These are phyloP conservation scores for Austropuccinia psidii DNA, from an alignment of 1,284 basidiomycete genomes.

Conservation along the genomic window DNA sequence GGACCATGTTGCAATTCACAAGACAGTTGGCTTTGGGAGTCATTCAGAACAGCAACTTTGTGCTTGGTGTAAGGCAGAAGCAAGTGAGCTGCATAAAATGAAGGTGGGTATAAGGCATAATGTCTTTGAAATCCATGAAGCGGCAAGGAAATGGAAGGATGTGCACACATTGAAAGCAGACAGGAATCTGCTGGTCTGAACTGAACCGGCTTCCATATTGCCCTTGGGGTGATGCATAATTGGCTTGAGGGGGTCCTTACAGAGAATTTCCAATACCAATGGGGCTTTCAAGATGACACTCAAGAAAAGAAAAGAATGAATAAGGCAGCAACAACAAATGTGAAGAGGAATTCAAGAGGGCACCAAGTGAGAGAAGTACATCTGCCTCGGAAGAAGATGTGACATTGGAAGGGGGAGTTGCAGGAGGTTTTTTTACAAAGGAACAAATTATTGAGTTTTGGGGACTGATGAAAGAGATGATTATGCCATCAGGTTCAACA, in stretches of 20 bases:
- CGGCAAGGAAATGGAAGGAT: background rate
- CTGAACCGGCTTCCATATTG: background rate
- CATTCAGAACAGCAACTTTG: background rate
- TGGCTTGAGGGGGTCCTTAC: background rate
- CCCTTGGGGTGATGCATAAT: conserved; percentile 8
- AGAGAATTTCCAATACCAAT: background rate
- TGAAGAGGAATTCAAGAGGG: no score
- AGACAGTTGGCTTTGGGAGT: background rate
- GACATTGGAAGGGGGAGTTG: background rate
- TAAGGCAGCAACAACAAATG: background rate
- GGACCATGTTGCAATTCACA: background rate
- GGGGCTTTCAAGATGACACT: conserved; percentile 1
- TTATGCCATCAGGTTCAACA: background rate
- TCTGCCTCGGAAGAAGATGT: no score
- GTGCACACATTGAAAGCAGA: background rate
- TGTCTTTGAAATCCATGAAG: background rate
- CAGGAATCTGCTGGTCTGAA: background rate
- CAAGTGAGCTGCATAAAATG: background rate
- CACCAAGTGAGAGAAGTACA: no score
- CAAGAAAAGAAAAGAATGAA: background rate
- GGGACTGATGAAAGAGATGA: background rate
- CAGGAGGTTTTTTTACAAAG: background rate
- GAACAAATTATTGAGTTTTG: background rate
- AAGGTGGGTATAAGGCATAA: no score
- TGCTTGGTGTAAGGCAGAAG: background rate